Evolutionary conservation across 2,329 filamentous ascomycete species (phyloP).

Genomic region (Ceratocystis harringtonii): DNA sequence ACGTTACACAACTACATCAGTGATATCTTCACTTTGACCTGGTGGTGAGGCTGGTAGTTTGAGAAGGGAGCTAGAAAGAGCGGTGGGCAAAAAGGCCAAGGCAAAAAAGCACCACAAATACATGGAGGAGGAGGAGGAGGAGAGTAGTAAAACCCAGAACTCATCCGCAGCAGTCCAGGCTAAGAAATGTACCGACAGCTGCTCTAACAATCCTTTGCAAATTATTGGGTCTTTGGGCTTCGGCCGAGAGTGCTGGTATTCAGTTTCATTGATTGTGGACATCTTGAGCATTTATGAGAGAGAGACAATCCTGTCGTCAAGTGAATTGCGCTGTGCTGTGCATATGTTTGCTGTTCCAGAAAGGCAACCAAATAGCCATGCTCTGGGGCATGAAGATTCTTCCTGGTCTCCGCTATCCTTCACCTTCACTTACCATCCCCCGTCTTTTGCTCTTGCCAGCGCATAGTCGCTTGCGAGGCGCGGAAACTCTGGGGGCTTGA

Average conservation of each 20-base stretch:
- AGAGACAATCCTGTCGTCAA: not conserved
- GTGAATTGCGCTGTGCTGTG: not conserved
- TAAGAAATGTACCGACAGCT: not conserved
- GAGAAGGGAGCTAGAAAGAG: not conserved
- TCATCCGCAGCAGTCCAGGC: too few species aligned
- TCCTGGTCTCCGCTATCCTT: not conserved
- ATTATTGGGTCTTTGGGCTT: not conserved
- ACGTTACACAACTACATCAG: conserved; percentile 2
- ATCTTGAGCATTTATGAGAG: not conserved
- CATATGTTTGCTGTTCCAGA: not conserved
- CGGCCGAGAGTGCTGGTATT: not conserved
- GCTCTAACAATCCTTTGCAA: not conserved
- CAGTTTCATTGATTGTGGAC: not conserved
- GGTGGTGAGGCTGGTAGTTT: not conserved
- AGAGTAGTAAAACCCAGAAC: not conserved
- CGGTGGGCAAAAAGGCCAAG: not conserved
- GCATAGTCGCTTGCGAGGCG: not conserved
- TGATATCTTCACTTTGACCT: not conserved
- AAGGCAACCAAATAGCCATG: not conserved
- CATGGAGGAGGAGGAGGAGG: not conserved
- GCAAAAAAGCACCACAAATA: not conserved
- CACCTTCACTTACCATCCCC: too few species aligned
- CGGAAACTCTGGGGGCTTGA: not conserved
- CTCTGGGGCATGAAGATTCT: conserved; percentile 1
- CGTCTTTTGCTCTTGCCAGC: not conserved